These are phyloP conservation scores for Oryza longistaminata DNA, from an alignment of 176 grass and related monocot species.

Conservation along the genomic window DNA sequence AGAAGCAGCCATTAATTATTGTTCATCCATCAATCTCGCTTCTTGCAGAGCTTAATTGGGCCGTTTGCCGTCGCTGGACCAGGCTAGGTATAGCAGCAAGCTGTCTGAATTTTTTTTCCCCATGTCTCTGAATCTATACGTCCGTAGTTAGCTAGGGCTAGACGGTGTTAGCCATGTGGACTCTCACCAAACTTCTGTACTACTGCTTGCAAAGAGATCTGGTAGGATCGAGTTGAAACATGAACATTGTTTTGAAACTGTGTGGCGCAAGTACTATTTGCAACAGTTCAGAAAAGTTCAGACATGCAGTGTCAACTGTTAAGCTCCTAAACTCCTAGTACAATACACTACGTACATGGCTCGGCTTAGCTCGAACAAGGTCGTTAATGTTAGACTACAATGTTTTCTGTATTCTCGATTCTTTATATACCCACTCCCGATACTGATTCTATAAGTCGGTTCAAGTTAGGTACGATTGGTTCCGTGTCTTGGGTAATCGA, in stretches of 20 bases:
- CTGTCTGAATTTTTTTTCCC: conserved; percentile 10
- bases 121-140: conserved; percentile 10
- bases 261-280: background rate
- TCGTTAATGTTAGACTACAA: no score
- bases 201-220: background rate
- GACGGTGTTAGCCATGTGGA: conserved; percentile 34
- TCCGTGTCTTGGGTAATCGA: no score
- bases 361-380: background rate
- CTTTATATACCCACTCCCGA: no score
- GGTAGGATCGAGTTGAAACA: background rate
- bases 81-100: background rate
- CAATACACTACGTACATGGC: no score
- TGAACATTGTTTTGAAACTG: background rate
- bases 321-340: background rate
- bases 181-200: conserved; percentile 30
- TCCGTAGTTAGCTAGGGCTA: conserved; percentile 30
- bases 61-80: conserved; percentile 13
- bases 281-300: background rate
- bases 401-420: no score
- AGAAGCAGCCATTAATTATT: conserved; percentile 45
- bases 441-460: no score
- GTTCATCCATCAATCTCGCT: conserved; percentile 33
- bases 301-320: background rate
- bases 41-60: conserved; percentile 10
- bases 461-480: no score